Conservation (phyloP, 2,329 filamentous ascomycete species). For the Claviceps citrina region DNA sequence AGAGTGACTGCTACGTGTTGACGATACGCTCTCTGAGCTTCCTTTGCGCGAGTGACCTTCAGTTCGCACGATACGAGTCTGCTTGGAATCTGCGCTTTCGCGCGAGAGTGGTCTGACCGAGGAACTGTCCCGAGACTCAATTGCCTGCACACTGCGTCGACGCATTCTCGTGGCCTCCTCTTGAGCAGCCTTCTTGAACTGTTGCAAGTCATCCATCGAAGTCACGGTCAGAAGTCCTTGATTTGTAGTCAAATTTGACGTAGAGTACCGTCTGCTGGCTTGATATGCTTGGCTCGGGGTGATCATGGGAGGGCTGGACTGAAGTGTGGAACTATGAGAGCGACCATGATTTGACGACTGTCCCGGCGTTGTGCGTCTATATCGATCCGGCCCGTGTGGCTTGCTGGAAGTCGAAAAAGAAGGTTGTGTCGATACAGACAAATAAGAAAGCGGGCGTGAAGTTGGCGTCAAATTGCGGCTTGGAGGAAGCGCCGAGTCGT, state of each 20-base stretch:
- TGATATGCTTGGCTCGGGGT: constrained; percentile 10
- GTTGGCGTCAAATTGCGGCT: constrained; percentile 25
- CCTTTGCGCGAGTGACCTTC: constrained; percentile 30
- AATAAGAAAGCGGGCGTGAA: constrained; percentile 28
- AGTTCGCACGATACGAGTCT: constrained; percentile 21
- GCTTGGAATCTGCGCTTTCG: constrained; percentile 16
- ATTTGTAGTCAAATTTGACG: constrained; percentile 35
- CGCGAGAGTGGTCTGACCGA: constrained; percentile 9
- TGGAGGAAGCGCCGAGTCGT: constrained; percentile 34
- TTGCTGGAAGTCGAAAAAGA: constrained; percentile 25
- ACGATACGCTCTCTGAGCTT: constrained; percentile 50
- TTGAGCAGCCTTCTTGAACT: constrained; percentile 38
- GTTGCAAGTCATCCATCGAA: constrained; percentile 52
- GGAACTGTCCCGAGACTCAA: constrained; percentile 22
- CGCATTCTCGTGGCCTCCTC: constrained; percentile 65
- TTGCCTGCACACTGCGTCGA: constrained; percentile 65
- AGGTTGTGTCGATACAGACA: constrained; percentile 29
- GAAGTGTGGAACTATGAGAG: constrained; percentile 21
- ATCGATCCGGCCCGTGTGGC: constrained; percentile 55
- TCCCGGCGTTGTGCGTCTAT: constrained; percentile 49
- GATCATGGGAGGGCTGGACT: constrained; percentile 17
- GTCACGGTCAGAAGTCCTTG: constrained; percentile 24
- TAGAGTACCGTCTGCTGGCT: constrained; percentile 16
- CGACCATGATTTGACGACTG: constrained; percentile 19
- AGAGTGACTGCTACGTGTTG: constrained; percentile 42